These are phyloP conservation scores for Globisporangium spiculum DNA, from an alignment of 352 stramenopile species.

Conservation along the genomic window DNA sequence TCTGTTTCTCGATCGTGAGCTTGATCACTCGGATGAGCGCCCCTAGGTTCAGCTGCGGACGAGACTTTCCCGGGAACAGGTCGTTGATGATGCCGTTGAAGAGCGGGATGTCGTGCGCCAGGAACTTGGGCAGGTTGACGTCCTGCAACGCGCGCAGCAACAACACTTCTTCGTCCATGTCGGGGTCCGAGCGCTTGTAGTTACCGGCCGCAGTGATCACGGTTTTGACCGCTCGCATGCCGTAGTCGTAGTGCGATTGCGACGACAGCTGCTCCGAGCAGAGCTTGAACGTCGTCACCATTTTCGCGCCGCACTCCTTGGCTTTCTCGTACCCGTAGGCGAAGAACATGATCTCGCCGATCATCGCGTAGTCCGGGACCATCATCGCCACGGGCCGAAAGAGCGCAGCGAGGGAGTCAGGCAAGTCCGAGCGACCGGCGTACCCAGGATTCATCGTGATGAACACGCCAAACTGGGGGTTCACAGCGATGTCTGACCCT, in stretches of 20 bases:
- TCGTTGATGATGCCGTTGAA: conserved; percentile 95
- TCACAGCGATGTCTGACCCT: conserved; percentile 92
- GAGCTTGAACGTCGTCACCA: conserved; percentile 95
- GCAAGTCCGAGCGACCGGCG: conserved; percentile 91
- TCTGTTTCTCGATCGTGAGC: conserved; percentile 76
- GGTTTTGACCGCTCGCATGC: conserved; percentile 95
- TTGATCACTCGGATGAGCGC: conserved; percentile 85
- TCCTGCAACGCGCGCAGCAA: conserved; percentile 92
- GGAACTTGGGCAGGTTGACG: conserved; percentile 95
- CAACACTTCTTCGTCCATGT: conserved; percentile 92
- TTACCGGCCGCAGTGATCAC: conserved; percentile 94
- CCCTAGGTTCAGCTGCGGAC: conserved; percentile 90
- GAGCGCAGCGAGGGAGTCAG: conserved; percentile 93
- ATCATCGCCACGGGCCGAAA: conserved; percentile 97
- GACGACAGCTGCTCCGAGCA: conserved; percentile 94
- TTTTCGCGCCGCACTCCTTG: conserved; percentile 92
- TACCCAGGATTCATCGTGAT: conserved; percentile 97
- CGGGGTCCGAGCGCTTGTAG: conserved; percentile 91
- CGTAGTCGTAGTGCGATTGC: conserved; percentile 96
- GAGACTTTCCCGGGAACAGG: conserved; percentile 89
- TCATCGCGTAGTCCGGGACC: conserved; percentile 95
- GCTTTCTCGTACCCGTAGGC: conserved; percentile 93
- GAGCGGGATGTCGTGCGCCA: conserved; percentile 93
- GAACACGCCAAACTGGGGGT: conserved; percentile 92
- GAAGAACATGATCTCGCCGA: conserved; percentile 97